Percentiles rank a stretch among this genome's conserved stretches.
These are phyloP conservation scores for Primulina tabacum DNA, from an alignment of 257 asterid genomes.

Conservation along the genomic window DNA sequence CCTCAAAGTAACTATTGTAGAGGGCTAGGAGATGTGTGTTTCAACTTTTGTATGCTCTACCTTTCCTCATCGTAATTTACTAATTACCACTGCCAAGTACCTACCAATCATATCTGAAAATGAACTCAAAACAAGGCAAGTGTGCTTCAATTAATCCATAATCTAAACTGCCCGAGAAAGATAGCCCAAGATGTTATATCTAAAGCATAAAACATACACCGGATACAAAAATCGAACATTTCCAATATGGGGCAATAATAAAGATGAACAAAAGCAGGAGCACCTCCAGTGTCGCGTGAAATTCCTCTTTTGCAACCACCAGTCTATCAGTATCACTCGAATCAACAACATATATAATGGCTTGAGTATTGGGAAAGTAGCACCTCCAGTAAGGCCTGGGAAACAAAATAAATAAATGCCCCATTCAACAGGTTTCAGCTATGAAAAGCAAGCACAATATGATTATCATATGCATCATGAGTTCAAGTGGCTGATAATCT, in stretches of 20 bases:
- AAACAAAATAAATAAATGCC: conserved; percentile 14
- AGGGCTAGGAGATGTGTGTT: neutral
- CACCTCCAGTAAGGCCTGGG: conserved; percentile 99
- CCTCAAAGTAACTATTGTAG: neutral
- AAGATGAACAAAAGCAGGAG: conserved; percentile 18
- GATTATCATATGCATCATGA: conserved; percentile 1
- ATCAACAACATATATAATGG: conserved; percentile 94
- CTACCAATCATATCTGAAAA: neutral
- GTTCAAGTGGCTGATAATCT: neutral
- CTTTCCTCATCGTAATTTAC: neutral
- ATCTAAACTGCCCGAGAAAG: neutral
- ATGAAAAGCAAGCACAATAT: conserved; percentile 4
- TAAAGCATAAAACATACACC: neutral
- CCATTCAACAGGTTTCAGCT: conserved; percentile 3
- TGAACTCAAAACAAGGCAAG: neutral
- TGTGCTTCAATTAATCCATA: neutral
- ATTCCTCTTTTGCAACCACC: conserved; percentile 89
- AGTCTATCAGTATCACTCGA: conserved; percentile 97
- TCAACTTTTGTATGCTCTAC: no score
- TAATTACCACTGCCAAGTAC: neutral
- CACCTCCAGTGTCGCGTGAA: conserved; percentile 93
- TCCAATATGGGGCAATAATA: neutral
- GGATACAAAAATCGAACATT: neutral
- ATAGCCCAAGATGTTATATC: neutral
- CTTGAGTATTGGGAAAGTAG: conserved; percentile 97